Conservation (phyloP, 257 asterid species). For the Solanum clarkiae region DNA sequence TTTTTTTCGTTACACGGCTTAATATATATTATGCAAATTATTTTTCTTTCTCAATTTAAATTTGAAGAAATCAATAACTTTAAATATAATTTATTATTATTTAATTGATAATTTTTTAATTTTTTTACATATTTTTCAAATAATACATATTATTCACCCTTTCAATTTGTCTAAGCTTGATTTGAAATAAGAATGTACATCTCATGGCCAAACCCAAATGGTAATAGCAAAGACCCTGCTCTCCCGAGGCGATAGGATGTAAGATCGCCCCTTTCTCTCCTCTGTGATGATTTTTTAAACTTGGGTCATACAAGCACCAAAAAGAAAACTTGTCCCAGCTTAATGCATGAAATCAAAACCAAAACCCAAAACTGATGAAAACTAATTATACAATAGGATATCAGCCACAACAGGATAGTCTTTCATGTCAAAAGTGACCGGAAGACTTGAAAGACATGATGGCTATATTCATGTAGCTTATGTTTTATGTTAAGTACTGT, state of each 20-base stretch:
- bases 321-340: neutral
- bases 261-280: no score
- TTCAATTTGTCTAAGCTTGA: no score
- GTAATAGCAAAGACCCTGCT: slow-evolving; percentile 7
- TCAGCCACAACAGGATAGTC: neutral
- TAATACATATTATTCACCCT: no score
- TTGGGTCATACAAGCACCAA: slow-evolving; percentile 2
- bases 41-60: no score
- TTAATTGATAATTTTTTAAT: no score
- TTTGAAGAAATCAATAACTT: no score
- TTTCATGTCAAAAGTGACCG: neutral
- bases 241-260: slow-evolving; percentile 9
- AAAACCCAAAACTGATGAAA: neutral
- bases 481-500: slow-evolving; percentile 3
- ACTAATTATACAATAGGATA: neutral
- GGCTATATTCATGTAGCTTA: slow-evolving; percentile 15
- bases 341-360: neutral
- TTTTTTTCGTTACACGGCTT: no score
- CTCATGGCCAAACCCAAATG: no score
- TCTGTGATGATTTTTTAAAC: neutral
- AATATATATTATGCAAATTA: no score
- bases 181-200: no score
- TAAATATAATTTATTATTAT: no score
- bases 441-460: neutral
- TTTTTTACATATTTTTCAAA: no score